Evolutionary conservation across 441 rosid genomes (phyloP).

Genomic region (Jatropha multifida): DNA sequence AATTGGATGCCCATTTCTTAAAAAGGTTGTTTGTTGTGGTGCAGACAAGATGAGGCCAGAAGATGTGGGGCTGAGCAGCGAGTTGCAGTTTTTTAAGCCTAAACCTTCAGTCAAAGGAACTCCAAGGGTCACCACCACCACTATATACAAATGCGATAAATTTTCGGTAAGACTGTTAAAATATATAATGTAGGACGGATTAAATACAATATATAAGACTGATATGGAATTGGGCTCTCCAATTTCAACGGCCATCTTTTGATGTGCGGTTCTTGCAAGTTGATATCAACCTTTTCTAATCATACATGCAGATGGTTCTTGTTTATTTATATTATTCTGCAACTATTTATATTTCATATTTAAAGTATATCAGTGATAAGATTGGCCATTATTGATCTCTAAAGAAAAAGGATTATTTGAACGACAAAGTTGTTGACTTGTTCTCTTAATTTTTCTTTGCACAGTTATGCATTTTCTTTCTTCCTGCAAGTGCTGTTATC

Average conservation of each 20-base stretch:
- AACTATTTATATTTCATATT: neutral
- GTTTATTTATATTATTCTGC: neutral
- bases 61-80: slow-evolving; percentile 55
- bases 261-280: too few species aligned
- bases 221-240: too few species aligned
- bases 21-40: neutral
- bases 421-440: neutral
- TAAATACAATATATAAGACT: too few species aligned
- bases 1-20: neutral
- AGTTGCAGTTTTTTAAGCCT: slow-evolving; percentile 41
- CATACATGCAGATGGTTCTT: neutral
- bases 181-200: too few species aligned
- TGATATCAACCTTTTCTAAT: too few species aligned
- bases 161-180: slow-evolving; percentile 46
- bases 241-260: too few species aligned
- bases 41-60: slow-evolving; percentile 63
- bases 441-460: neutral
- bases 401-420: too few species aligned
- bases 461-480: slow-evolving; percentile 65
- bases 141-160: slow-evolving; percentile 47
- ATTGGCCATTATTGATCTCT: too few species aligned
- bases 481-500: slow-evolving; percentile 50
- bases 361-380: neutral
- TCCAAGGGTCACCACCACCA: slow-evolving; percentile 50
- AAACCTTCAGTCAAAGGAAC: slow-evolving; percentile 21